phyloP scores from a whole-genome alignment of 139 green algal genomes.

The Chlorella vulgaris region DNA sequence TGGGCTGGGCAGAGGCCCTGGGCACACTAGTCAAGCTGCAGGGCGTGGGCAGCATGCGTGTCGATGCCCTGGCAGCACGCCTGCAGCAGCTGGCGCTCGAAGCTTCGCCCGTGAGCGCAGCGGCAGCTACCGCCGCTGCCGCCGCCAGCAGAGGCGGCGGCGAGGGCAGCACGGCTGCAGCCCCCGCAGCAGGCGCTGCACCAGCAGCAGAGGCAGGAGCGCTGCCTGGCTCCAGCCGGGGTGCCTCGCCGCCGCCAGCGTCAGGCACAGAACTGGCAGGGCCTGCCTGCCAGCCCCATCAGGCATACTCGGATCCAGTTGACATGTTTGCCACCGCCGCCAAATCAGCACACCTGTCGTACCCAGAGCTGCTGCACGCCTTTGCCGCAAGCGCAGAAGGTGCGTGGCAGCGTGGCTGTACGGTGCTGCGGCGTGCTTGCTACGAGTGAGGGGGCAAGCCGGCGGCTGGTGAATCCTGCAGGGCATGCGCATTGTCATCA shows the following conservation, averaged over 20 bases:
- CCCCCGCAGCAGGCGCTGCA: background rate
- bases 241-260: background rate
- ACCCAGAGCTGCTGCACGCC: constrained; percentile 26
- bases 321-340: constrained; percentile 32
- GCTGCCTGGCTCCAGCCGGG: background rate
- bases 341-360: constrained; percentile 21
- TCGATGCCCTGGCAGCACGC: constrained; percentile 3
- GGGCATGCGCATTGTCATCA: too few species aligned
- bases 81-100: background rate
- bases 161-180: background rate
- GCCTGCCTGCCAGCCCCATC: background rate
- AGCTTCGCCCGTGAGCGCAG: background rate
- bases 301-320: constrained; percentile 17
- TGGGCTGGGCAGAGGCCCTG: constrained; percentile 27
- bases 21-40: constrained; percentile 19
- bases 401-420: too few species aligned
- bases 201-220: background rate
- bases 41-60: constrained; percentile 19
- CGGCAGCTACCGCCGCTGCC: background rate
- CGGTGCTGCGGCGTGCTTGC: background rate
- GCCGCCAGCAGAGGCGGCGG: background rate
- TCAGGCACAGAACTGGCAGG: constrained; percentile 10
- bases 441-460: too few species aligned
- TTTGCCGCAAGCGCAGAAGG: constrained; percentile 32
- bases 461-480: too few species aligned